Base-by-base conservation (phyloP, 2,329 filamentous ascomycete species). In the Fusarium acutatum region DNA sequence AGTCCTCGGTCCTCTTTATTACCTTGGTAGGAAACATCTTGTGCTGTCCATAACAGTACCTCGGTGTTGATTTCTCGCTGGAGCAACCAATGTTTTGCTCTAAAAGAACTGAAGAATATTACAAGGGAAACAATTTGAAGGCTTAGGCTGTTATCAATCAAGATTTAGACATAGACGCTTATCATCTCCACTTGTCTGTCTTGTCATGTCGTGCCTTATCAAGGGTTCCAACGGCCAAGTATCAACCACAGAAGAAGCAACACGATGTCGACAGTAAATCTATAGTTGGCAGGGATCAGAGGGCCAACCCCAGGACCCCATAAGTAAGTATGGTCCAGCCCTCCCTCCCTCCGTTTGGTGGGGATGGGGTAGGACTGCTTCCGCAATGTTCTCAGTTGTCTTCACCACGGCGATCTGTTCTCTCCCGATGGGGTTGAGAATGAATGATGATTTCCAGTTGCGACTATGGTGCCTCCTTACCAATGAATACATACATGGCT, bases 361-460 rank as follows among this genome's bases (percentile, higher is more conserved):
- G 47, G 69, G 67, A 70, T 63, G 41, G 56, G 67, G 46, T 58
- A 49, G 35, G 54, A 64, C 40, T 74, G 59, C 62, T 69, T 73
- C 71, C 59, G 56, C 58, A 54, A 26, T 57, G 22, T 30, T 59
- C 49, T 56, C 46, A 35, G 54, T 52, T 40, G 65, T 28, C 15
- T 22, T 47, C 22, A 64, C 50, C 22, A 64, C 50, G 46, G 22
- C 41, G 71, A 72, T 72, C 54, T 69, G 52, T 46, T 73, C 52
- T 60, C 50, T 59, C 46, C 46, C 41, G 44, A 54, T 59, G 53
- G 44, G 50, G 30, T 46, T 43, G 58, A 52, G 47, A 35, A 35
- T 35, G 38, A 41, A 54, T 47, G 62, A 58, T 20, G 28, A 22
- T 37, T 43, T 58, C 49, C 28, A 50, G 52, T n/a, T 43, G 30